Percentiles rank a stretch among this genome's conserved stretches.
These are phyloP conservation scores for Podila epicladia DNA, from an alignment of 192 early-diverging fungal species.

Conservation along the genomic window DNA sequence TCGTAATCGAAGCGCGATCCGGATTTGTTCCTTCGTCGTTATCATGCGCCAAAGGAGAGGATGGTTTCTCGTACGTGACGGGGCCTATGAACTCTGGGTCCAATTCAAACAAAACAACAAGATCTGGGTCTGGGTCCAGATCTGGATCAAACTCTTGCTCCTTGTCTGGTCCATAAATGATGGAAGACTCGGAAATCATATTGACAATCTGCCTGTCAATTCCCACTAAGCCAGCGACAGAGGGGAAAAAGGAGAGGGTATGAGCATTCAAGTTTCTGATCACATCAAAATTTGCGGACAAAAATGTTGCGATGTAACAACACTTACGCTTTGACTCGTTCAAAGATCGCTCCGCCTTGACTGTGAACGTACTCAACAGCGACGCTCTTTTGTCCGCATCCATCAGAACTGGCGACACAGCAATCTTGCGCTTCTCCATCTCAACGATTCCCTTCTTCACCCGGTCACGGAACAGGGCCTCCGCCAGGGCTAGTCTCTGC, in stretches of 20 bases:
- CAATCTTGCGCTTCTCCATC: conserved; percentile 26
- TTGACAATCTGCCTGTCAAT: conserved; percentile 46
- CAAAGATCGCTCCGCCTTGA: conserved; percentile 30
- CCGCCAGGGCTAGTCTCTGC: conserved; percentile 28
- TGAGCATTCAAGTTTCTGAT: no score
- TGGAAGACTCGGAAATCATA: conserved; percentile 35
- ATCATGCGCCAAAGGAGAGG: not conserved
- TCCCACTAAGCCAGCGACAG: conserved; percentile 12
- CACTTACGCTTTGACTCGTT: conserved; percentile 46
- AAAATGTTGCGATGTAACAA: not conserved
- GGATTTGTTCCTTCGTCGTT: not conserved
- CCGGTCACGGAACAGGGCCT: conserved; percentile 19
- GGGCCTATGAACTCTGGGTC: conserved; percentile 22
- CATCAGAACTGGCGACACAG: not conserved
- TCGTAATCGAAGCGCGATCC: not conserved
- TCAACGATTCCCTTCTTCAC: conserved; percentile 26
- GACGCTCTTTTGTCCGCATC: not conserved
- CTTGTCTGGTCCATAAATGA: conserved; percentile 38
- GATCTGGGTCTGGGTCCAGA: conserved; percentile 18
- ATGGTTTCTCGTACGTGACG: not conserved
- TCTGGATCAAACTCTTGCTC: conserved; percentile 32
- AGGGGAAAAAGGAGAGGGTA: no score
- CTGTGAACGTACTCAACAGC: conserved; percentile 21
- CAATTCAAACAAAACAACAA: conserved; percentile 19
- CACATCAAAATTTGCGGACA: not conserved